These are phyloP conservation scores for Neostapfia colusana DNA, from an alignment of 176 grass and related monocot species.

Conservation along the genomic window DNA sequence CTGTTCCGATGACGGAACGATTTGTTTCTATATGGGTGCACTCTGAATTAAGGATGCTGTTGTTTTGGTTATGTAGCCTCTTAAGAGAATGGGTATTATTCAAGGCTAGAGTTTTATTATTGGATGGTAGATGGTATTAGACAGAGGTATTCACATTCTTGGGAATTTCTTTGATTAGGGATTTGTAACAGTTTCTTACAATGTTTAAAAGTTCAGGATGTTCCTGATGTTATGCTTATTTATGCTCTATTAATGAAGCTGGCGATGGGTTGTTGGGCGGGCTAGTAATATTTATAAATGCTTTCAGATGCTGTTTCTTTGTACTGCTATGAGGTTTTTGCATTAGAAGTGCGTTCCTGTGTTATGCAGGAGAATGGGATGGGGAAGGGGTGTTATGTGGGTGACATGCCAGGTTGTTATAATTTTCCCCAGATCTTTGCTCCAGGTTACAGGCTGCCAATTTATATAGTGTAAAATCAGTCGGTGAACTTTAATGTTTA, in stretches of 20 bases:
- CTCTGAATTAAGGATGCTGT: neutral
- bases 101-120: neutral
- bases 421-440: neutral
- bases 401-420: neutral
- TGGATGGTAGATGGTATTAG: neutral
- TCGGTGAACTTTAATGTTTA: neutral
- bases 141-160: neutral
- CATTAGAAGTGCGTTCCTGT: neutral
- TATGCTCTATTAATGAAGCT: constrained; percentile 2
- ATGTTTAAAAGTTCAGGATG: neutral
- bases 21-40: neutral
- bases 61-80: neutral
- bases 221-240: neutral
- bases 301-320: neutral
- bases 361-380: neutral
- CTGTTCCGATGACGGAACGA: neutral
- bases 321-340: neutral
- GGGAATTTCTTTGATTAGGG: neutral
- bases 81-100: constrained; percentile 10
- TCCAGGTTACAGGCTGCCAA: neutral
- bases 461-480: neutral
- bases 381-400: neutral
- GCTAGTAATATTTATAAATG: neutral
- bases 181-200: neutral
- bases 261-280: neutral